A percentile compares a stretch with the other conserved stretches of the same genome.
Conservation (phyloP, 164 flowering plant genomes). For the Umbellularia californica region DNA sequence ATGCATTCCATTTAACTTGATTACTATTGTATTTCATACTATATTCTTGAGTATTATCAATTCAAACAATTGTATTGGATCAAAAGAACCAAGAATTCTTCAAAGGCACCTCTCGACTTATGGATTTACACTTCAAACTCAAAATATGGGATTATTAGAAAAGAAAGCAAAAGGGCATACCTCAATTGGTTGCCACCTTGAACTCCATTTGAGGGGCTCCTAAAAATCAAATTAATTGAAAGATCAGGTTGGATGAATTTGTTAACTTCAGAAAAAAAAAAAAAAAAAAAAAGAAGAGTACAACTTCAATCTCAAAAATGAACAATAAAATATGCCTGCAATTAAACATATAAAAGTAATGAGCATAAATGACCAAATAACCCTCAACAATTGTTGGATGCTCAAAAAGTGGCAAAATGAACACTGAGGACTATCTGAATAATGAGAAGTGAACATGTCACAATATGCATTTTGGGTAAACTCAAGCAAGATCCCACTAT, state of each 20-base stretch:
- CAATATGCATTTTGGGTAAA: not conserved
- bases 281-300: too few relatives aligned
- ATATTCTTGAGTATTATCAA: not conserved
- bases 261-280: not conserved
- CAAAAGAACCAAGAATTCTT: not conserved
- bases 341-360: not conserved
- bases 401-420: not conserved
- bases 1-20: not conserved
- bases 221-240: constrained; percentile 20
- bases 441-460: not conserved
- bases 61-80: not conserved
- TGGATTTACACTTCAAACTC: not conserved
- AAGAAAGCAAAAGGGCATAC: constrained; percentile 25
- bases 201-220: constrained; percentile 47
- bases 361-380: too few relatives aligned
- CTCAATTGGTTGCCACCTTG: constrained; percentile 66
- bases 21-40: not conserved
- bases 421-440: not conserved
- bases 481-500: not conserved
- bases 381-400: too few relatives aligned
- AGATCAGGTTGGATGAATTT: constrained; percentile 1
- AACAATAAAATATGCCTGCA: not conserved
- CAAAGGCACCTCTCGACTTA: not conserved
- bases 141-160: not conserved
- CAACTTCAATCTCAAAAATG: not conserved